Base-by-base conservation (phyloP, 495 filamentous ascomycete species). In the Glutinoglossum americanum region DNA sequence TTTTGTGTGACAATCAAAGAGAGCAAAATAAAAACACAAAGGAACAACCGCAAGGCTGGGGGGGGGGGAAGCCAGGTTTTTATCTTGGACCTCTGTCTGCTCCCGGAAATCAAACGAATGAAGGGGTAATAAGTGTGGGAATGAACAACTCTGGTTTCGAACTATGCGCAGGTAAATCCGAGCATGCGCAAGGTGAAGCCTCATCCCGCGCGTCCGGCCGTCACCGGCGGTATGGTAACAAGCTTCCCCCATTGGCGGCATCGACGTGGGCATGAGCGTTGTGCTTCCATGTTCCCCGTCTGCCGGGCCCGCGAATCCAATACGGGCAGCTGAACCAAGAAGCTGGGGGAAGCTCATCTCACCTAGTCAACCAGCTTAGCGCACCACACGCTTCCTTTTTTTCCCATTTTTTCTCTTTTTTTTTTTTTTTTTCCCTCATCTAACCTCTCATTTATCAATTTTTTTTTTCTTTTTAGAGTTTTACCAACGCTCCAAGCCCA, bases 261-360 rank as follows among this genome's bases (percentile, higher is more conserved):
- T 30, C 49, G 21, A 17, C 49, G 49, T 30, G 49, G 49, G 49
- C 49, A 3, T 53, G 49, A 32, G 49, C 28, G 49, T 27, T 27
- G 25, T 3, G 47, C 23, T 9, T 27, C 47, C 47, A 49, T 49
- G 47, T 49, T 49, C 47, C 47, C 47, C 47, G 47, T 49, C 47
- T 49, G 47, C 47, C 47, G 47, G 47, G 47, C 47, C 47, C 25
- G 47, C 47, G 47, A 49, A 49, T 49, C 47, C 53, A 33, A 55
- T 17, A 55, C 53, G 28, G 35, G 51, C 51, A 54, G 53, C 53
- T 55, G 53, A 55, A 55, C 26, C 4, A 25, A 55, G 53, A 54
- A n/a, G 17, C 32, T 33, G 32, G 32, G 37, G 37, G 37, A 39
- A 39, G 37, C 37, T 39, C 37, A 39, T 39, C 37, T 39, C 32